Percentiles rank a stretch among this genome's conserved stretches.
Evolutionary conservation across 495 filamentous ascomycete species (phyloP).

Genomic region (Clavariopsis aquatica): DNA sequence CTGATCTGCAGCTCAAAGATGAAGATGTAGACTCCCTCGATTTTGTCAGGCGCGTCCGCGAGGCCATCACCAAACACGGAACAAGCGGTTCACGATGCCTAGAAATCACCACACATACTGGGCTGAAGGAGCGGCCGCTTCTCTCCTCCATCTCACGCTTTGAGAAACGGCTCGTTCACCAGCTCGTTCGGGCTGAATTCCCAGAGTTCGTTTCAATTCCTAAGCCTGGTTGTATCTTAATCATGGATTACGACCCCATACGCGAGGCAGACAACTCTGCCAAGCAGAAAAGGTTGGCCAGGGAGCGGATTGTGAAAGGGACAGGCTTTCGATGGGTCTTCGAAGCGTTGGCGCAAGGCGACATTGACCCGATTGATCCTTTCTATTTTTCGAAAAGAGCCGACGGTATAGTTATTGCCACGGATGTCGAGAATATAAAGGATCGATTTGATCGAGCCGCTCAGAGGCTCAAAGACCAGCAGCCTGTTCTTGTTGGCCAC

Average conservation of each 20-base stretch:
- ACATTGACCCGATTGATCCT: conserved; percentile 55
- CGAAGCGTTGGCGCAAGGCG: conserved; percentile 65
- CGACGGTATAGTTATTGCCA: conserved; percentile 38
- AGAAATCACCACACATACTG: conserved; percentile 24
- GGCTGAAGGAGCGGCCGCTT: not conserved
- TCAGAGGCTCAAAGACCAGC: conserved; percentile 48
- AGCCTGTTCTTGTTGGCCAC: conserved; percentile 68
- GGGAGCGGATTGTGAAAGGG: conserved; percentile 50
- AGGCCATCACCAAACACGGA: conserved; percentile 56
- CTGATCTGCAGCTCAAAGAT: conserved; percentile 55
- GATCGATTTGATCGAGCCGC: conserved; percentile 44
- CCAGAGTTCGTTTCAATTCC: conserved; percentile 55
- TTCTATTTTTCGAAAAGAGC: conserved; percentile 43
- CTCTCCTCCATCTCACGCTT: conserved; percentile 37
- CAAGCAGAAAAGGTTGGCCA: conserved; percentile 44
- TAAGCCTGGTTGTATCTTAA: conserved; percentile 53
- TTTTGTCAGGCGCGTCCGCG: conserved; percentile 55
- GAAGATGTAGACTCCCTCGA: conserved; percentile 56
- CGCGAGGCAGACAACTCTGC: conserved; percentile 51
- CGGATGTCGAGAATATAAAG: conserved; percentile 38
- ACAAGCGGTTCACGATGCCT: conserved; percentile 12
- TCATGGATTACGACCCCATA: conserved; percentile 53
- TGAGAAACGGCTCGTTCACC: conserved; percentile 67
- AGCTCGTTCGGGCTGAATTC: conserved; percentile 65
- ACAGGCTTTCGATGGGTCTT: conserved; percentile 70